A percentile compares a stretch with the other conserved stretches of the same genome.
These are phyloP conservation scores for Phialocephala subalpina DNA, from an alignment of 2,329 filamentous ascomycete genomes.

Conservation along the genomic window DNA sequence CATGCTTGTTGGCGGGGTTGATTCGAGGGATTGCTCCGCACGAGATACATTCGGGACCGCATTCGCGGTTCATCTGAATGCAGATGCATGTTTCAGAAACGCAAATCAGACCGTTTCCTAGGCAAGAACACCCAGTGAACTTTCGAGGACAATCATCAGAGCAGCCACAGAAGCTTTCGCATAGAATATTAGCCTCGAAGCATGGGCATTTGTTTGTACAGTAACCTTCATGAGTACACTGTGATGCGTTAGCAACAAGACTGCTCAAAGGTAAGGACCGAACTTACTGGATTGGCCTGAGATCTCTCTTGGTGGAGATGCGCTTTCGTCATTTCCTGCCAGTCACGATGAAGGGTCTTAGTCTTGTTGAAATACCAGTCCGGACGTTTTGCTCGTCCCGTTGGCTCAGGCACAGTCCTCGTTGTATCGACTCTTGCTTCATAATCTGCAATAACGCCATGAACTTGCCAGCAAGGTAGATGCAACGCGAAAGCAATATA, in stretches of 20 bases:
- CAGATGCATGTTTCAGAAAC: constrained; percentile 73
- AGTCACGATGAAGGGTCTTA: constrained; percentile 35
- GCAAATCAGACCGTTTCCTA: constrained; percentile 66
- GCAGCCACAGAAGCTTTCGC: constrained; percentile 77
- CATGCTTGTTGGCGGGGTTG: constrained; percentile 71
- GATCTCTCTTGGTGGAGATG: constrained; percentile 44
- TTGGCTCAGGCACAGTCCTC: constrained; percentile 1
- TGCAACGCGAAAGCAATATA: constrained; percentile 34
- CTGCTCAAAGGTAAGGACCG: constrained; percentile 55
- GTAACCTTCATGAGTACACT: constrained; percentile 74
- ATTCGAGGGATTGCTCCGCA: constrained; percentile 76
- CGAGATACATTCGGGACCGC: constrained; percentile 76
- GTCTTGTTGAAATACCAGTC: constrained; percentile 43
- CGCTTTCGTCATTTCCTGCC: constrained; percentile 35
- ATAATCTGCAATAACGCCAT: constrained; percentile 29
- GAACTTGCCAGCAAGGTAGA: constrained; percentile 40
- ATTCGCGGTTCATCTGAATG: constrained; percentile 76
- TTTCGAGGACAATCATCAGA: constrained; percentile 68
- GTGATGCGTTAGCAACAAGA: constrained; percentile 54
- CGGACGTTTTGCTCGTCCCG: constrained; percentile 21
- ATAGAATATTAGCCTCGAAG: constrained; percentile 66
- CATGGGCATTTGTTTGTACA: constrained; percentile 71
- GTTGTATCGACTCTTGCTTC: constrained; percentile 16
- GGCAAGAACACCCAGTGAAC: constrained; percentile 73
- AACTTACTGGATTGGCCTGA: constrained; percentile 54